Evolutionary conservation across 2,329 filamentous ascomycete genomes (phyloP).

Genomic region (Aureobasidium mangrovei): DNA sequence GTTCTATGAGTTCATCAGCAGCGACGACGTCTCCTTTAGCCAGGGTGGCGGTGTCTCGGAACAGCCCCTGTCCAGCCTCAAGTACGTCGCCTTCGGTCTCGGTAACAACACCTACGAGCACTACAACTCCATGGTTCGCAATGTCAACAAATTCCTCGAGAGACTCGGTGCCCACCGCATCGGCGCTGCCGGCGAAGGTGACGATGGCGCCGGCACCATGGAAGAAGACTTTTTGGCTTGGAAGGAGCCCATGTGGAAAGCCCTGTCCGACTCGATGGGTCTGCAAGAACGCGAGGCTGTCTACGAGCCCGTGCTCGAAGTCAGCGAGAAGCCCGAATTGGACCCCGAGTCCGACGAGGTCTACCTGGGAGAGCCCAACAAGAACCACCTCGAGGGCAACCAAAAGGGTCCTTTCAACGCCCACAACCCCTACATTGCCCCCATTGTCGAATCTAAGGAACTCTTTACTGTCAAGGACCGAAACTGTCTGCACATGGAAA

Average conservation of each 20-base stretch:
- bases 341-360: constrained; percentile 69
- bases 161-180: constrained; percentile 79
- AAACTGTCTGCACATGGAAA: constrained; percentile 94
- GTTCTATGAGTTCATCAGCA: constrained; percentile 91
- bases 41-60: constrained; percentile 55
- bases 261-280: constrained; percentile 71
- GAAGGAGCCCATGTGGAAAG: constrained; percentile 99
- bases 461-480: constrained; percentile 81
- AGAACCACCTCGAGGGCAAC: constrained; percentile 76
- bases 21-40: constrained; percentile 73
- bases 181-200: constrained; percentile 83
- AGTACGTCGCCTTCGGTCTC: constrained; percentile 63
- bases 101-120: constrained; percentile 52
- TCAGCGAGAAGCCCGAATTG: constrained; percentile 60
- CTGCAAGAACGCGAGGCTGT: constrained; percentile 92
- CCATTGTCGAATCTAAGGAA: constrained; percentile 83
- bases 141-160: constrained; percentile 70
- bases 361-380: constrained; percentile 78
- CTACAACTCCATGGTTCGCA: constrained; percentile 97
- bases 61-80: constrained; percentile 69
- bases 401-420: constrained; percentile 88
- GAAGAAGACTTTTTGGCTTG: constrained; percentile 98
- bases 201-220: constrained; percentile 98
- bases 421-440: constrained; percentile 80
- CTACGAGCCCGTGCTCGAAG: constrained; percentile 85